Conservation (phyloP, 352 stramenopile genomes). For the Globisporangium orthogonon region DNA sequence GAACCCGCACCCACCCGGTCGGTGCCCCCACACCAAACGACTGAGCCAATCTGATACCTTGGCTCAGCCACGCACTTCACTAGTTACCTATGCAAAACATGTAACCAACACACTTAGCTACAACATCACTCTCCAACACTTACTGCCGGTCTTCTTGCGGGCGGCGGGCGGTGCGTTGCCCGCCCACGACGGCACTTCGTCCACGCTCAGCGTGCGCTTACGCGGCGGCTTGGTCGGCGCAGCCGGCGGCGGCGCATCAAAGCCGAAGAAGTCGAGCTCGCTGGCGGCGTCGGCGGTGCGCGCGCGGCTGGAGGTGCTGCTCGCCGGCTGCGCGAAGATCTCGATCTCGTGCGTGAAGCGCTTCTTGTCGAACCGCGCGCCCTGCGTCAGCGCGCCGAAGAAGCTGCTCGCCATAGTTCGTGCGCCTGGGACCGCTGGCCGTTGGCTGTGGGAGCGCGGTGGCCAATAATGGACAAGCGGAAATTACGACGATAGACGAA, state of each 20-base stretch:
- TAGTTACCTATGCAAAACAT: too few relatives aligned
- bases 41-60: too few relatives aligned
- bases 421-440: too few relatives aligned
- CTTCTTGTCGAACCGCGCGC: conserved; percentile 58
- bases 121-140: too few relatives aligned
- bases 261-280: conserved; percentile 80
- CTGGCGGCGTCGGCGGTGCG: conserved; percentile 26
- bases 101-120: too few relatives aligned
- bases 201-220: conserved; percentile 58
- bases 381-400: conserved; percentile 63
- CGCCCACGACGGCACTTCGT: conserved; percentile 61
- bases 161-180: conserved; percentile 23
- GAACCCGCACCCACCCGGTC: too few relatives aligned
- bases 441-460: background rate
- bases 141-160: conserved; percentile 45
- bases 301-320: conserved; percentile 10
- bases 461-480: background rate
- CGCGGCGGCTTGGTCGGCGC: conserved; percentile 23
- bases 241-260: conserved; percentile 22
- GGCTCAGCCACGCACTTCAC: too few relatives aligned
- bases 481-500: too few relatives aligned
- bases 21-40: too few relatives aligned
- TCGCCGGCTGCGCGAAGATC: conserved; percentile 41
- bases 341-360: conserved; percentile 52
- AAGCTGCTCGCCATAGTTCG: conserved; percentile 54